A percentile compares a stretch with the other conserved stretches of the same genome.
Evolutionary conservation across 1,284 basidiomycete genomes (phyloP).

Genomic region (Chalciporus sp.): DNA sequence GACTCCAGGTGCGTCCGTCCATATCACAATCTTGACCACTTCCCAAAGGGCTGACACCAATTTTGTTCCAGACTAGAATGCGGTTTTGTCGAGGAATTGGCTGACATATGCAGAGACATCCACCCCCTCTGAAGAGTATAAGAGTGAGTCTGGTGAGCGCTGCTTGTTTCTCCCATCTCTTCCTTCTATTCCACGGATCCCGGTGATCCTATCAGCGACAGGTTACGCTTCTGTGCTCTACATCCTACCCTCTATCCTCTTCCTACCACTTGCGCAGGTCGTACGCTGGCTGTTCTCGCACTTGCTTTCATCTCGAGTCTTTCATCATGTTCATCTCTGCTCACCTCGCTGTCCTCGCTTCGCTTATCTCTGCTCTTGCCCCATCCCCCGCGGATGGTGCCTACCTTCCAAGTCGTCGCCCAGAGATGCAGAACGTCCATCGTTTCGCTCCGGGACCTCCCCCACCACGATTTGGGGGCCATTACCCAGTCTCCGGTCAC

Average conservation of each 20-base stretch:
- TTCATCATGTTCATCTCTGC: constrained; percentile 20
- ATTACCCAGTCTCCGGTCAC: neutral
- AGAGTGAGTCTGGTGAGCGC: constrained; percentile 12
- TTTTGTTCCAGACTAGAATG: constrained; percentile 12
- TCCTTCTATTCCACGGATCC: constrained; percentile 21
- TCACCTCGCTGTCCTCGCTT: constrained; percentile 26
- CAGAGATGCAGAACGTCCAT: constrained; percentile 10
- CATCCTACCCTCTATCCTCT: neutral
- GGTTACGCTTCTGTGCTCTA: constrained; percentile 16
- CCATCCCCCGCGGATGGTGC: constrained; percentile 23
- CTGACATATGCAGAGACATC: constrained; percentile 24
- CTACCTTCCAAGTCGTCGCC: constrained; percentile 15
- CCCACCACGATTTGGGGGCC: neutral
- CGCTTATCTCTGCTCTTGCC: constrained; percentile 23
- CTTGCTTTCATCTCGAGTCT: neutral
- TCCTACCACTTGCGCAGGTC: constrained; percentile 22
- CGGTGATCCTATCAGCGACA: constrained; percentile 27
- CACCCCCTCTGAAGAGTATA: constrained; percentile 20
- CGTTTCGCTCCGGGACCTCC: constrained; percentile 9
- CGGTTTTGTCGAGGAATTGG: constrained; percentile 15
- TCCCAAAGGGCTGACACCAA: neutral
- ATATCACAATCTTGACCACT: neutral
- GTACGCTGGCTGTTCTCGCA: constrained; percentile 3
- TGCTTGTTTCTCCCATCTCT: constrained; percentile 6
- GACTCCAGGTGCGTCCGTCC: neutral